These are phyloP conservation scores for Candida gigantensis DNA, from an alignment of 1,139 yeast species.

Conservation along the genomic window DNA sequence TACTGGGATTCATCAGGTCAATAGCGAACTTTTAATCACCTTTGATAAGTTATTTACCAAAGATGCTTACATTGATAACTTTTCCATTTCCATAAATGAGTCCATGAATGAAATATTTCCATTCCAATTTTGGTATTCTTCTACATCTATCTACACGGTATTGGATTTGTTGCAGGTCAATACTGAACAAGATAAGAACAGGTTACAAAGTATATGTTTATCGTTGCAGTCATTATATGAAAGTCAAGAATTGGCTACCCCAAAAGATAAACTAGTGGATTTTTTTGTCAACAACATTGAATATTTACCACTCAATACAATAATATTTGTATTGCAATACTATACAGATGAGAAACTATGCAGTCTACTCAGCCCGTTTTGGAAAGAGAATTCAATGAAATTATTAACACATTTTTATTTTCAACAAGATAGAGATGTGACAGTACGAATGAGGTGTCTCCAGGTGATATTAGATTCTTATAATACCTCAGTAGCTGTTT, in stretches of 20 bases:
- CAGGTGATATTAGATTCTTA: slow-evolving; percentile 46
- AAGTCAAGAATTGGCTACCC: slow-evolving; percentile 42
- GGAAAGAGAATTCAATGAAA: slow-evolving; percentile 52
- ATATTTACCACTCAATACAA: slow-evolving; percentile 36
- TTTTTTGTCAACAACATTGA: slow-evolving; percentile 44
- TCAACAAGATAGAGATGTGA: slow-evolving; percentile 20
- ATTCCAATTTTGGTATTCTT: slow-evolving; percentile 53
- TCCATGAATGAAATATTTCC: slow-evolving; percentile 30
- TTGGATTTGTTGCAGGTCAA: slow-evolving; percentile 22
- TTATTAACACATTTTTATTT: slow-evolving; percentile 50
- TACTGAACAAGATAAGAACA: slow-evolving; percentile 34
- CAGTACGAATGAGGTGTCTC: slow-evolving; percentile 43
- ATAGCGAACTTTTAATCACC: slow-evolving; percentile 33
- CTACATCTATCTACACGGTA: slow-evolving; percentile 44
- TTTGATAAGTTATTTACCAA: slow-evolving; percentile 37
- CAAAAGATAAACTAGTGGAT: slow-evolving; percentile 44
- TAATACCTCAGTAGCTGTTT: slow-evolving; percentile 33
- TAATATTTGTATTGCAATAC: slow-evolving; percentile 44
- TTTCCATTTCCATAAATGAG: slow-evolving; percentile 15
- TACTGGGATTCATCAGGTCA: slow-evolving; percentile 32
- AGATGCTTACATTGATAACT: slow-evolving; percentile 22
- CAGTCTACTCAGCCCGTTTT: slow-evolving; percentile 51
- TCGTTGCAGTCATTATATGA: slow-evolving; percentile 37
- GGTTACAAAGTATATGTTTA: slow-evolving; percentile 38
- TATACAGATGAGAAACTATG: slow-evolving; percentile 56